Evolutionary conservation across 305 asterid species (phyloP), one percentile per base, ranked within the genome.

Genomic region (Salvia sclarea): DNA sequence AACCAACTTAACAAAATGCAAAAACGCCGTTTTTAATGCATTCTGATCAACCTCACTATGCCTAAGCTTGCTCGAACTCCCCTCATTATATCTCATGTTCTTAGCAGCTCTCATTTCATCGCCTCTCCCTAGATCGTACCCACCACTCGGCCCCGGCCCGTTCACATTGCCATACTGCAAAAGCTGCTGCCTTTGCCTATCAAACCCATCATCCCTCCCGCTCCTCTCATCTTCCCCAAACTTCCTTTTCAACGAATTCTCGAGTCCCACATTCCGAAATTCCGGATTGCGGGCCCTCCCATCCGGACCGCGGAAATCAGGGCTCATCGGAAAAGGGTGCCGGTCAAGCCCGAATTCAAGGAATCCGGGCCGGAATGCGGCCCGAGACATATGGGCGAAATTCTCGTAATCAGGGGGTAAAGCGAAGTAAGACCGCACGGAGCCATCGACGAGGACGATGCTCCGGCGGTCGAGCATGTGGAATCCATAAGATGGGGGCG

Each of bases 381-480:
- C 75, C 54, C 84, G 78, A 0, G 83, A 70, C 73, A 81, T 48
- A 13, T 73, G 78, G 8, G 82, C 62, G 66, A 85, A 78, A 58
- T 88, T 89, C 66, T 85, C 92, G 61, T 88, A 91, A 81, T 93
- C 92, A 1, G 78, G 88, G 21, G 96, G 96, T 54, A 93, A 73
- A 47, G 97, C 96, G 59, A 88, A 87, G 85, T 91, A 93, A 13
- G 98, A 87, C n/a, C 97, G 83, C 33, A 83, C 92, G 5, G 96
- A 89, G 21, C 97, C 98, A 66, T 93, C 98, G 33, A 89, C 86
- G 6, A 91, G 83, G 71, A 75, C 81, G 49, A 91, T 73, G 21
- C 77, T 84, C 35, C 97, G 86, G 64, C 98, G 97, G 0, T 93
- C 96, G 48, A 93, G 96, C 96, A 87, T 83, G 79, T 91, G 98